These are phyloP conservation scores for Saprolegnia diclina DNA, from an alignment of 352 stramenopile species.

Conservation along the genomic window DNA sequence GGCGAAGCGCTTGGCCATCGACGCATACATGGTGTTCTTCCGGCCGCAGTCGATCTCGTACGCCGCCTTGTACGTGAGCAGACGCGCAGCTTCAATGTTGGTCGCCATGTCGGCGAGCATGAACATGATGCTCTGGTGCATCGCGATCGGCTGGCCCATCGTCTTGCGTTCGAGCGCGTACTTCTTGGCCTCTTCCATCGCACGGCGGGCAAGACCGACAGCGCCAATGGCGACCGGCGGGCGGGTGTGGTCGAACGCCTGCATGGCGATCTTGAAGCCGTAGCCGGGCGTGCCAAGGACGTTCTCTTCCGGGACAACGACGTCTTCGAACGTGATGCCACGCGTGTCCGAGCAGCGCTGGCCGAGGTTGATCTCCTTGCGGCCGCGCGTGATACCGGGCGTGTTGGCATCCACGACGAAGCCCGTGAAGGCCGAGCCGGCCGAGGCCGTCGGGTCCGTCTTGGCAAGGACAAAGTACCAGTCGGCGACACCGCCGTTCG, in stretches of 20 bases:
- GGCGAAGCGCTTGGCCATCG: constrained; percentile 89
- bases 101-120: constrained; percentile 90
- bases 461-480: constrained; percentile 90
- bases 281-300: constrained; percentile 80
- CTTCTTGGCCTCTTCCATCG: constrained; percentile 85
- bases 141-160: constrained; percentile 79
- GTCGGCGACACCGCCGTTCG: constrained; percentile 86
- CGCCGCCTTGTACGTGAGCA: constrained; percentile 84
- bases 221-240: constrained; percentile 82
- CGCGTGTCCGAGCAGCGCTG: constrained; percentile 88
- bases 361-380: constrained; percentile 89
- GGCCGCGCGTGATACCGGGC: constrained; percentile 78
- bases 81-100: constrained; percentile 76
- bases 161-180: constrained; percentile 84
- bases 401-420: constrained; percentile 87
- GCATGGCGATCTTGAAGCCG: constrained; percentile 91
- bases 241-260: constrained; percentile 88
- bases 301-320: constrained; percentile 83
- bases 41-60: constrained; percentile 85
- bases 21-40: constrained; percentile 87
- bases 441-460: constrained; percentile 66
- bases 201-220: constrained; percentile 77
- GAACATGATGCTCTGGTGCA: constrained; percentile 85
- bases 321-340: constrained; percentile 88
- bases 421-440: constrained; percentile 80